Evolutionary conservation across 129 eudicot genomes (phyloP).

Genomic region (Chrysanthemum seticuspe): DNA sequence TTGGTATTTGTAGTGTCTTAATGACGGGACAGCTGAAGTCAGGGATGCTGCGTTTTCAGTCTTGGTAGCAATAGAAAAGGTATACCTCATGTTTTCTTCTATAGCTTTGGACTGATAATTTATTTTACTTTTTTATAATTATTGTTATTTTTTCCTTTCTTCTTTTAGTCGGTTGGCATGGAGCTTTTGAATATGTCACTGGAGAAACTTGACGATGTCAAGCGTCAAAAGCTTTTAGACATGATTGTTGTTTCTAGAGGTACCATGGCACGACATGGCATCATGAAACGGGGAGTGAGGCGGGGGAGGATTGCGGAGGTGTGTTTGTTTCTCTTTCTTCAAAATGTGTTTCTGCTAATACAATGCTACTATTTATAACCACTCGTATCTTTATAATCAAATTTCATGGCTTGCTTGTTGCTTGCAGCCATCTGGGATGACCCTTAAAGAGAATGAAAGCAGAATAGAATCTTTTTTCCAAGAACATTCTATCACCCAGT

Average conservation of each 20-base stretch:
- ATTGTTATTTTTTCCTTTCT: background rate
- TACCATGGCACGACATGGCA: conserved; percentile 53
- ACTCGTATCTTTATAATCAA: background rate
- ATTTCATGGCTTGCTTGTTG: background rate
- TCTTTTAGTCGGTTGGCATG: conserved; percentile 85
- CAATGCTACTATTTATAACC: background rate
- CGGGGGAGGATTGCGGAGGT: conserved; percentile 52
- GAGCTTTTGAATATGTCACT: conserved; percentile 92
- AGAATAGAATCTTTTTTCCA: conserved; percentile 76
- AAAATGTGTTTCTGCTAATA: background rate
- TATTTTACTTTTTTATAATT: background rate
- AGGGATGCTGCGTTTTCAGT: conserved; percentile 97
- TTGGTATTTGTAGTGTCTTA: conserved; percentile 59
- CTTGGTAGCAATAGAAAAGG: conserved; percentile 93
- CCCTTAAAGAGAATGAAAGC: conserved; percentile 92
- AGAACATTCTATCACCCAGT: conserved; percentile 46
- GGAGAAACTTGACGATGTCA: conserved; percentile 96
- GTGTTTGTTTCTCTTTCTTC: conserved; percentile 23
- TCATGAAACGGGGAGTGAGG: conserved; percentile 48
- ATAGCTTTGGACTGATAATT: background rate
- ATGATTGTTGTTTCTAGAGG: conserved; percentile 87
- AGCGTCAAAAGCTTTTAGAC: conserved; percentile 85
- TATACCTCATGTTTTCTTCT: conserved; percentile 12
- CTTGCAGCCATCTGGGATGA: conserved; percentile 88
- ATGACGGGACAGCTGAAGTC: conserved; percentile 96